Evolutionary conservation across 2,329 filamentous ascomycete genomes (phyloP), one percentile per base, ranked within the genome.

Genomic region (Neonectria ditissima): DNA sequence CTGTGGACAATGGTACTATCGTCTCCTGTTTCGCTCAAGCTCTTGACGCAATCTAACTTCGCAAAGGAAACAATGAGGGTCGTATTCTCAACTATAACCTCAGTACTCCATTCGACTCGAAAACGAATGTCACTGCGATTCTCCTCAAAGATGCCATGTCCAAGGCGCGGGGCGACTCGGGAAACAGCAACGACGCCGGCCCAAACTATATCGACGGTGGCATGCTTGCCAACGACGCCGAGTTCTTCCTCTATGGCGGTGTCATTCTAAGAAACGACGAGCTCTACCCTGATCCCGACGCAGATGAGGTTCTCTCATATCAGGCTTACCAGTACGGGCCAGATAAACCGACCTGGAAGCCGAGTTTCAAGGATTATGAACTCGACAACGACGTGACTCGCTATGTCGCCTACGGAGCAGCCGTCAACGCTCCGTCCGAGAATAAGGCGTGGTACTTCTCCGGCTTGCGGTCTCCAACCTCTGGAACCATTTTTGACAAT

Each of bases 371-470:
- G 3, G 68, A 77, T 9, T 73, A 72, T 1, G 69, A 73, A 1
- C 79, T 91, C 1, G 75, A 82, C 2, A 66, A 77, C 4, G 76
- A 71, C 7, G 74, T 91, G 5, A 91, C 86, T 20, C 82, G 86
- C 52, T 92, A 91, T 69, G 70, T 92, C 22, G 86, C 89, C 0
- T 88, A 86, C 66, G 91, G 91, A 18, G 91, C 85, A 2, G 85
- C 83, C 0, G 88, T 83, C 11, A 91, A 82, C 45, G 88, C 86
- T 0, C 90, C 90, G 0, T 92, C 89, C 0, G 91, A 93, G 75
- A 89, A 92, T 66, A 83, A 88, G 68, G 89, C 89, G 0, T 93
- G 88, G 80, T 92, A 92, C 69, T 91, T 93, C 67, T 87, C 88
- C 0, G 91, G 91, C 0, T 78, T 90, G 75, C 84, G 80, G 14